Base-by-base conservation (phyloP, 345 rosid genomes). In the Cochlearia excelsa region DNA sequence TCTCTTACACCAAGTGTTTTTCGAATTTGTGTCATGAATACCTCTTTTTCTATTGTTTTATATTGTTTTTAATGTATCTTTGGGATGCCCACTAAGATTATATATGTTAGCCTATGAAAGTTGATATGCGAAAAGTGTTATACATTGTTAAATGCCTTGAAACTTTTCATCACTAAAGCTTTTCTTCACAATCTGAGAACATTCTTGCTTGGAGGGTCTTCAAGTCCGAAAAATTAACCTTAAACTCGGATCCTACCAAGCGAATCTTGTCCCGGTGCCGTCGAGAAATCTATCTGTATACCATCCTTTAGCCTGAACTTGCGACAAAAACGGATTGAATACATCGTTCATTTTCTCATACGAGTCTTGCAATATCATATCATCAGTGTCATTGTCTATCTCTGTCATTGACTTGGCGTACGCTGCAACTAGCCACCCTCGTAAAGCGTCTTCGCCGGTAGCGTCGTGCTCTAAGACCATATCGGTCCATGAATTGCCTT, bases 371-470 rank as follows among this genome's bases (percentile, higher is more conserved):
- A 87, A 44, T 33, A 78, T 67, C 1, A 57, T 30, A 7, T 43
- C 60, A 50, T 65, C 81, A 6, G 59, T 59, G 64, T 72, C 72
- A 7, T 55, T 48, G 27, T 68, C 68, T 6, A 70, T 77, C 28
- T 75, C 73, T 66, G 33, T 61, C 82, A 68, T 80, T 50, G 67
- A 70, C 9, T 78, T 65, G 27, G 82, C 81, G 68, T 78, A 84
- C 5, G 88, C 97, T 52, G 99, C 95, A 46, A 93, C 88, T 52
- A 90, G 63, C 99, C 99, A 93, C 41, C 97, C 99, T 81, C 89
- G 84, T 72, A 87, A 59, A 44, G 92, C 99, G 58, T 93, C 97
- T 84, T 87, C 90, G 6, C 84, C 99, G 0, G 85, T 73, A 4
- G 96, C 97, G 68, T 78, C 75, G 51, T 81, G 84, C 79, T 85